A percentile compares a stretch with the other conserved stretches of the same genome.
These are phyloP conservation scores for Uronychia binucleata DNA, from an alignment of 73 alveolate genomes.

Conservation along the genomic window DNA sequence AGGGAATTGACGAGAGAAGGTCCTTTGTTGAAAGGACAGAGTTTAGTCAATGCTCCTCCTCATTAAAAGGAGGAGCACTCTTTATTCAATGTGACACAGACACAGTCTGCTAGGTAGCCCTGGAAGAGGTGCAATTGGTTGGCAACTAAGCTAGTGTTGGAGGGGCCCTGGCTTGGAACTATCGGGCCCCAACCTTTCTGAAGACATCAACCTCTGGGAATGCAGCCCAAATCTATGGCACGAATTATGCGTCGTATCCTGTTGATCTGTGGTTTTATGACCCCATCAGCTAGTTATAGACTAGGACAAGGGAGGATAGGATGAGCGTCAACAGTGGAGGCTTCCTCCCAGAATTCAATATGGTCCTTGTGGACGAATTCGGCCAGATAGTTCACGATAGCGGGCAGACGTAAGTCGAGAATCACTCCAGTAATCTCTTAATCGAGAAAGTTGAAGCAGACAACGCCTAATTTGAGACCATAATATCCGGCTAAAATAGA, in stretches of 20 bases:
- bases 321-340: slow-evolving; percentile 10
- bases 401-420: too few species aligned
- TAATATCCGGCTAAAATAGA: not conserved
- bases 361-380: slow-evolving; percentile 42
- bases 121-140: not conserved
- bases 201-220: not conserved
- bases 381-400: slow-evolving; percentile 24
- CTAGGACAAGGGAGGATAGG: not conserved
- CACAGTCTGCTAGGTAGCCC: not conserved
- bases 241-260: not conserved
- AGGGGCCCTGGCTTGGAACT: not conserved
- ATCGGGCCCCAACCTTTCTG: not conserved
- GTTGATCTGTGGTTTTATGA: not conserved
- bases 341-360: slow-evolving; percentile 12
- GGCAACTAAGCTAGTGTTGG: not conserved
- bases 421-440: too few species aligned
- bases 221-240: not conserved
- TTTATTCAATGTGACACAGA: not conserved
- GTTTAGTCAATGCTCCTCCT: not conserved
- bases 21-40: not conserved
- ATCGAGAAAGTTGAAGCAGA: not conserved
- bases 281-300: not conserved
- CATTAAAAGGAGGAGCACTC: not conserved
- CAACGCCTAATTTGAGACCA: not conserved
- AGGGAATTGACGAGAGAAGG: not conserved